Percentiles rank a stretch among this genome's conserved stretches.
phyloP scores from a whole-genome alignment of 371 early-diverging fungal genomes.

The Mortierella polycephala region DNA sequence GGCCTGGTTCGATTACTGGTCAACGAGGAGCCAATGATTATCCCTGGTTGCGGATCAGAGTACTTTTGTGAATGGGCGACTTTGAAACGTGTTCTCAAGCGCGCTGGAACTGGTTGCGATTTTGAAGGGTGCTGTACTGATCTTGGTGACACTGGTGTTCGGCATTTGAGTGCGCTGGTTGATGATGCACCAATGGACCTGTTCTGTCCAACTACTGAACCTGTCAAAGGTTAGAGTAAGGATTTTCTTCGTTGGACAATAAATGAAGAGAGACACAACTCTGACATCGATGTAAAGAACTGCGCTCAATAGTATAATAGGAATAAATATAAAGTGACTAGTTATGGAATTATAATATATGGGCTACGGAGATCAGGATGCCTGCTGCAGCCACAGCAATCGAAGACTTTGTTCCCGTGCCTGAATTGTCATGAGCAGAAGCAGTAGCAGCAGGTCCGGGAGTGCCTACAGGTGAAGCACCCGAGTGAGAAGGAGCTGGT shows the following conservation, averaged over 20 bases:
- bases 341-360: constrained; percentile 16
- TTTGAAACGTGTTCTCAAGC: constrained; percentile 14
- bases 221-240: too few species aligned
- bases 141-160: not conserved
- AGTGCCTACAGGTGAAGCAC: not conserved
- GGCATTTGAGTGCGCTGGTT: not conserved
- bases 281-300: not conserved
- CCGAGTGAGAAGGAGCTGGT: not conserved
- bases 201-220: too few species aligned
- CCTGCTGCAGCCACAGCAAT: constrained; percentile 27
- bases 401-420: constrained; percentile 14
- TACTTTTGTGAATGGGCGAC: constrained; percentile 38
- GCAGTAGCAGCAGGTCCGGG: constrained; percentile 1
- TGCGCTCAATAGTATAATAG: not conserved
- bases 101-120: constrained; percentile 26
- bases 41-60: constrained; percentile 30
- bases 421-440: not conserved
- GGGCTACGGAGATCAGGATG: constrained; percentile 20
- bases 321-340: not conserved
- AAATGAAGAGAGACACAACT: too few species aligned
- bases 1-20: constrained; percentile 34
- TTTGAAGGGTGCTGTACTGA: constrained; percentile 28
- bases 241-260: not conserved
- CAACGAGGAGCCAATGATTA: constrained; percentile 30
- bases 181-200: not conserved